Evolutionary conservation across 768 basidiomycete genomes (phyloP).

Genomic region (Trametes villosa): DNA sequence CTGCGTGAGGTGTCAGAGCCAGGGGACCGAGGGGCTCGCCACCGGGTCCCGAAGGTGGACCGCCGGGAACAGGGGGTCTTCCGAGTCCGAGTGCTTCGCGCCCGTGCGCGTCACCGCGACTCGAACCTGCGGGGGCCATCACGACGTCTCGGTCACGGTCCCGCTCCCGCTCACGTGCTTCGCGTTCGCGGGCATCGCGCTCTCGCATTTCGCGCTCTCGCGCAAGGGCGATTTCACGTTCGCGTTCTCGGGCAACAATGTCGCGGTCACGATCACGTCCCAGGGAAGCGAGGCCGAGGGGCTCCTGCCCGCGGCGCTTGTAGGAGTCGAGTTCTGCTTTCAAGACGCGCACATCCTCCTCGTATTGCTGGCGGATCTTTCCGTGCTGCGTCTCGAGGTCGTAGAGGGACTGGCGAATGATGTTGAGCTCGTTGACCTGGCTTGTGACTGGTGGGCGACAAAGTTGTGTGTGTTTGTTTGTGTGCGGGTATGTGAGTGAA

Average conservation of each 20-base stretch:
- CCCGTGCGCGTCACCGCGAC: slow-evolving; percentile 26
- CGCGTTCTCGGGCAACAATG: slow-evolving; percentile 26
- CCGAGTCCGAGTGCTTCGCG: slow-evolving; percentile 27
- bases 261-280: slow-evolving; percentile 36
- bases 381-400: slow-evolving; percentile 89
- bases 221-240: slow-evolving; percentile 37
- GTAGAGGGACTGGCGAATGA: slow-evolving; percentile 87
- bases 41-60: slow-evolving; percentile 22
- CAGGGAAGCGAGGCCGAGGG: slow-evolving; percentile 32
- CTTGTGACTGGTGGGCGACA: slow-evolving; percentile 54
- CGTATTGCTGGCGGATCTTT: slow-evolving; percentile 85
- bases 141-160: slow-evolving; percentile 36
- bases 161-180: slow-evolving; percentile 41
- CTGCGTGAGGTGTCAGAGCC: slow-evolving; percentile 27
- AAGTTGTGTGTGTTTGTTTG: slow-evolving; percentile 4
- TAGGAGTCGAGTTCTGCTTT: slow-evolving; percentile 66
- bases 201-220: slow-evolving; percentile 37
- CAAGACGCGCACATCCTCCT: slow-evolving; percentile 78
- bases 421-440: slow-evolving; percentile 89
- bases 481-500: neutral
- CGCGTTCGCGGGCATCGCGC: slow-evolving; percentile 25
- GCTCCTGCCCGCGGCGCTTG: slow-evolving; percentile 45
- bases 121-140: slow-evolving; percentile 25
- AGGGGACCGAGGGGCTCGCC: slow-evolving; percentile 23
- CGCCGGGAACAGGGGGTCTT: slow-evolving; percentile 18